Evolutionary conservation across 2,329 filamentous ascomycete genomes (phyloP), one percentile per base, ranked within the genome.

Genomic region (Chlorencoelia australis): DNA sequence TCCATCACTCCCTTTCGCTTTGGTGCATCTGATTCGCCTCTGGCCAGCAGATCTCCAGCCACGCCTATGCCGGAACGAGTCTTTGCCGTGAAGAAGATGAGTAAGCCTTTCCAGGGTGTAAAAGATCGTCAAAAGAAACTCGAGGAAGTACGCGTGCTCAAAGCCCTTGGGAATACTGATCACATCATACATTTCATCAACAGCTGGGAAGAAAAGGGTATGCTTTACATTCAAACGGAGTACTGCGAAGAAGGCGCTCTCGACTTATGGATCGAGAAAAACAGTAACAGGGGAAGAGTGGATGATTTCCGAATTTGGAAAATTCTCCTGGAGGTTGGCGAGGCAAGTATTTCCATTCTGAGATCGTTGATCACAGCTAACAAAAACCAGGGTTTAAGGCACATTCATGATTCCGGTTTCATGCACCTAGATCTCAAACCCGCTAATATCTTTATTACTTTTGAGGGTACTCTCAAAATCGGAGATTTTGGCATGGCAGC

Each of bases 231-330:
- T 42, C 89, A 96, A 64, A 96, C 89, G 0, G 91, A 98, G 55
- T 96, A 80, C 56, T 98, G 91, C 54, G 88, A 95, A 57, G 86
- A 94, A 56, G 91, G 91, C 11, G 94, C 85, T 42, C 66, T 98
- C 28, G 82, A 93, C 56, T 71, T 77, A 11, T 98, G 96, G 56
- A 69, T 98, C 19, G 72, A 75, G n/a, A 75, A 82, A 40, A 76
- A 86, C 42, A 91, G 91, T 16, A 71, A 80, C 43, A 86, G 83
- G 56, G 88, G 86, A 30, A 75, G 89, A 49, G 64, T 98, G 47
- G 91, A 98, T 60, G 91, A 96, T 58, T 98, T 98, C 63, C 76
- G 91, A 43, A 95, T 96, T 59, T 98, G 91, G 86, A 98, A 98
- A 65, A 89, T 96, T 40, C 66, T 96, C 50, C 73, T 94, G 27